Percentiles rank a stretch among this genome's conserved stretches.
These are phyloP conservation scores for Neoboletus subvelutipes DNA, from an alignment of 768 basidiomycete species.

Conservation along the genomic window DNA sequence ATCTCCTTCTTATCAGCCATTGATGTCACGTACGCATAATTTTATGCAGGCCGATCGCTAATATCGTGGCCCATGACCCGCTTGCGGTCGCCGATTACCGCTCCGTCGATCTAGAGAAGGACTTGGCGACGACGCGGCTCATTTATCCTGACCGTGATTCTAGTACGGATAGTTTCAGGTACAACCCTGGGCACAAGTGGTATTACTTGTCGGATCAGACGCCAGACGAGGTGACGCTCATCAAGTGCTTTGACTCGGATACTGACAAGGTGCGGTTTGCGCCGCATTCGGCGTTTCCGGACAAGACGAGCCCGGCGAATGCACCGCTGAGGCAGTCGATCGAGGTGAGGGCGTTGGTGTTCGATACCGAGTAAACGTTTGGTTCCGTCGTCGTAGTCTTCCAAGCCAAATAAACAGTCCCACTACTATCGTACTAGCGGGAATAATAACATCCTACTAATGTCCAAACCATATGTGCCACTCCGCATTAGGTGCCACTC, in stretches of 20 bases:
- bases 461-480: too few species aligned
- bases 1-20: background rate
- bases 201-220: slow-evolving; percentile 38
- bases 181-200: slow-evolving; percentile 37
- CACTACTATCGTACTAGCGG: too few species aligned
- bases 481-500: too few species aligned
- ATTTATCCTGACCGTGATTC: slow-evolving; percentile 33
- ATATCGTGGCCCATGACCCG: slow-evolving; percentile 1
- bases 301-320: slow-evolving; percentile 26
- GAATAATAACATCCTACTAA: too few species aligned
- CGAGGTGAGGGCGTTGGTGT: slow-evolving; percentile 39
- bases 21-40: background rate
- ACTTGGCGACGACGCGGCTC: slow-evolving; percentile 23
- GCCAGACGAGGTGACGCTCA: slow-evolving; percentile 38
- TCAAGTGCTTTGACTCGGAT: slow-evolving; percentile 45
- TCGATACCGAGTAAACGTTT: slow-evolving; percentile 32
- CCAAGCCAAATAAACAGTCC: too few species aligned
- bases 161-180: slow-evolving; percentile 23
- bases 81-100: background rate
- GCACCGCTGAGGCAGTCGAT: slow-evolving; percentile 39
- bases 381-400: background rate
- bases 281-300: slow-evolving; percentile 34
- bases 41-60: background rate
- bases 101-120: background rate
- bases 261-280: slow-evolving; percentile 36